A percentile compares a stretch with the other conserved stretches of the same genome.
These are phyloP conservation scores for Penicillium sp. DNA, from an alignment of 2,329 filamentous ascomycete species.

Conservation along the genomic window DNA sequence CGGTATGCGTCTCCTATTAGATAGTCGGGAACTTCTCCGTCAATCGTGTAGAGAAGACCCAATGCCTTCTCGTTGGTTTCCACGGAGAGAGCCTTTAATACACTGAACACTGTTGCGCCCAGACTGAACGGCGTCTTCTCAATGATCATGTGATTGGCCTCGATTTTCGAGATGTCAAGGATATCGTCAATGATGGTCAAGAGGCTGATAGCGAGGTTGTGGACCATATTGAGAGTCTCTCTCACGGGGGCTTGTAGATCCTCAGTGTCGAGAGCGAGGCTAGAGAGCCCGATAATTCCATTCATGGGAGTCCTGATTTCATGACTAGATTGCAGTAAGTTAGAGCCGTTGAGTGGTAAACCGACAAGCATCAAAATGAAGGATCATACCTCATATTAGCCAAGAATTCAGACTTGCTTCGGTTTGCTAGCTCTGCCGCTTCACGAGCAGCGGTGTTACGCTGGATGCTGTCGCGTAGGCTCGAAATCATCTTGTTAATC, in stretches of 20 bases:
- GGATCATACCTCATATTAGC: constrained; percentile 73
- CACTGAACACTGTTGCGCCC: constrained; percentile 88
- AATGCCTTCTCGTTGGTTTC: constrained; percentile 94
- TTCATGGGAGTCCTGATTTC: constrained; percentile 96
- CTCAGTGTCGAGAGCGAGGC: constrained; percentile 86
- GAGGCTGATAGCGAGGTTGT: constrained; percentile 87
- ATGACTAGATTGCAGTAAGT: constrained; percentile 51
- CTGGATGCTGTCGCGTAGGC: constrained; percentile 87
- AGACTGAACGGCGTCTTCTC: constrained; percentile 93
- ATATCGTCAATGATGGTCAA: constrained; percentile 87
- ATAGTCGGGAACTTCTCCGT: constrained; percentile 85
- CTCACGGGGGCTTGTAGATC: constrained; percentile 86
- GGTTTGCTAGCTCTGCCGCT: constrained; percentile 88
- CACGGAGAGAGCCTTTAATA: constrained; percentile 87
- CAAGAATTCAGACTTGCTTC: constrained; percentile 93
- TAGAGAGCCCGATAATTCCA: constrained; percentile 93
- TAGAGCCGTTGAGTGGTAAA: neutral
- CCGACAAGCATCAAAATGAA: neutral
- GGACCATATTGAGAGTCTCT: constrained; percentile 95
- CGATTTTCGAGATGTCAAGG: constrained; percentile 66
- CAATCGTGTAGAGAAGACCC: constrained; percentile 83
- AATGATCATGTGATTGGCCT: constrained; percentile 92
- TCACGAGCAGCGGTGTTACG: constrained; percentile 89
- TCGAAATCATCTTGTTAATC: constrained; percentile 97
- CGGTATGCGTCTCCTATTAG: constrained; percentile 92